phyloP scores from a whole-genome alignment of 768 basidiomycete species.

The Lactarius indigo region DNA sequence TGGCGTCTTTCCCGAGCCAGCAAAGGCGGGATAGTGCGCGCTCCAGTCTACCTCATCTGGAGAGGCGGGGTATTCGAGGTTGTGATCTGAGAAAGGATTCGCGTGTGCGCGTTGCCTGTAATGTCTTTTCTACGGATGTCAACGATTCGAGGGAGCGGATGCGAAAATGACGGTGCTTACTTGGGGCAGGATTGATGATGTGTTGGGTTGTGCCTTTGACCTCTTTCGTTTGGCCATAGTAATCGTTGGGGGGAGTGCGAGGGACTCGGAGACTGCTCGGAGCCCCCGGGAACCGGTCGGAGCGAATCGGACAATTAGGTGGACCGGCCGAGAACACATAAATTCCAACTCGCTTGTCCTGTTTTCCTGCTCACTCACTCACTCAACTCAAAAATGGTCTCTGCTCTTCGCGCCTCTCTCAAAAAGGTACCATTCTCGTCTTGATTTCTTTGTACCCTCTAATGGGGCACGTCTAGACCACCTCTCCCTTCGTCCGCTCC shows the following conservation, averaged over 20 bases:
- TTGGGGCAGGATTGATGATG: slow-evolving; percentile 33
- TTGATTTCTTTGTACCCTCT: slow-evolving; percentile 25
- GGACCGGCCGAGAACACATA: background rate
- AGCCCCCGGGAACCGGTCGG: slow-evolving; percentile 8
- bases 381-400: slow-evolving; percentile 28
- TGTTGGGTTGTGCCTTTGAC: slow-evolving; percentile 14
- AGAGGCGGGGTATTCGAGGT: slow-evolving; percentile 78
- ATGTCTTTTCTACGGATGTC: slow-evolving; percentile 62
- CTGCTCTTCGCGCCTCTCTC: slow-evolving; percentile 35
- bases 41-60: slow-evolving; percentile 80
- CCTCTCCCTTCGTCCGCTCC: slow-evolving; percentile 46
- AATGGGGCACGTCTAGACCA: slow-evolving; percentile 32
- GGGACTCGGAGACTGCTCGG: too few relatives aligned
- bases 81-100: slow-evolving; percentile 85
- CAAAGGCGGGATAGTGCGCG: slow-evolving; percentile 74
- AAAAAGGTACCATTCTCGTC: slow-evolving; percentile 35
- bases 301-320: background rate
- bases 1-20: slow-evolving; percentile 56
- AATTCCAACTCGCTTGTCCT: background rate
- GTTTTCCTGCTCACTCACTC: background rate
- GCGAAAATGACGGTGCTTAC: slow-evolving; percentile 26
- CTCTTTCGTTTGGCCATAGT: slow-evolving; percentile 33
- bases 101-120: slow-evolving; percentile 83
- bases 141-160: background rate
- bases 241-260: too few relatives aligned